Evolutionary conservation across 2,329 filamentous ascomycete species (phyloP), one percentile per base, ranked within the genome.

Genomic region (Bipolaris sorokiniana): DNA sequence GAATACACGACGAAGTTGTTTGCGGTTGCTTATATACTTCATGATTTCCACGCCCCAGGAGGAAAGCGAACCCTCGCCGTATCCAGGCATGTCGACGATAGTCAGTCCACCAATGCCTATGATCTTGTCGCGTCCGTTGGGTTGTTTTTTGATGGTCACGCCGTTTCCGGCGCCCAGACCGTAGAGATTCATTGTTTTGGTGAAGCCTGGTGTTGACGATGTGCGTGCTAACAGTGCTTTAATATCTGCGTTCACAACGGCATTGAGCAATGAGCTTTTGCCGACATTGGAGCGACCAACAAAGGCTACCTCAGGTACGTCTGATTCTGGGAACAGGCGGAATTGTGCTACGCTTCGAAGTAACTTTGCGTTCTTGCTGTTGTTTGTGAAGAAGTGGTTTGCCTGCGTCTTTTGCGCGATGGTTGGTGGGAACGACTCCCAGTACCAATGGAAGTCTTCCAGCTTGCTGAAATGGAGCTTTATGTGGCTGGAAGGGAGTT

Each of bases 51-150:
- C 69, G 0, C 88, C 88, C 87, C 88, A 90, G 65, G 85, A 83
- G 7, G 79, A 73, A 33, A 82, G 76, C 67, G 84, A 86, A 1
- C 83, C 87, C 54, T 84, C 82, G 3, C 88, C 88, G 68, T 91
- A 91, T 0, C 88, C 88, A 1, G 88, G 89, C 83, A 89, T 89
- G 72, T 91, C 88, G 18, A 91, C 79, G 33, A 91, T 80, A 0
- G 87, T 82, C 26, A 89, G 68, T 0, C 78, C 79, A 0, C 77
- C 76, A 0, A 61, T 54, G 0, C 77, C 76, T 7, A 78, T 58
- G 36, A 76, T 76, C 26, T 71, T 71, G 53, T 70, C 73, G 10
- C 57, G 52, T 2, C 61, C 64, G 2, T 37, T 41, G 0, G 48
- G 46, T 0, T 55, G 70, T 65, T 64, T 67, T 45, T 60, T 63